These are phyloP conservation scores for Dichotomocladium elegans DNA, from an alignment of 371 early-diverging fungal species.

Conservation along the genomic window DNA sequence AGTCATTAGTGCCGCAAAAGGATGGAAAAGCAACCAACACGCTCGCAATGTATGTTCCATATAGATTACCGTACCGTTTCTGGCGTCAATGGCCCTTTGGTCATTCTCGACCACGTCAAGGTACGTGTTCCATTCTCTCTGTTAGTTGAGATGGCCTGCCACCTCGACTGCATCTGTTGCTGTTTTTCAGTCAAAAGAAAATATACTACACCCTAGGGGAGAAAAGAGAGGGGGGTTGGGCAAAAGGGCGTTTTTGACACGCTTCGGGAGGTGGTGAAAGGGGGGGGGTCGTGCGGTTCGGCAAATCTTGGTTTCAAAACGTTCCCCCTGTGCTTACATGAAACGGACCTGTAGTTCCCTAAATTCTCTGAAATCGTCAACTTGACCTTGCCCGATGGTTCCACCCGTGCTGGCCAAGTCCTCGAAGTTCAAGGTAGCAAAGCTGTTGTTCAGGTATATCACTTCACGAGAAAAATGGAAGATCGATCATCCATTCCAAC, in stretches of 20 bases:
- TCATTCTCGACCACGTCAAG: conserved; percentile 99
- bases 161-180: no score
- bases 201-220: no score
- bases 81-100: conserved; percentile 99
- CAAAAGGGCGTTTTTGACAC: conserved; percentile 6
- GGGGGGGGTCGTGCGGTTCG: no score
- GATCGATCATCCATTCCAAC: conserved; percentile 5
- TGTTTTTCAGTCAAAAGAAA: no score
- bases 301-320: neutral
- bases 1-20: neutral
- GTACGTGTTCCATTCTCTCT: conserved; percentile 33
- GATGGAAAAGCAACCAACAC: neutral
- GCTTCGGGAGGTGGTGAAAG: conserved; percentile 8
- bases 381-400: conserved; percentile 97
- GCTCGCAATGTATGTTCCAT: neutral
- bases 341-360: conserved; percentile 80
- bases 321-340: neutral
- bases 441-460: conserved; percentile 93
- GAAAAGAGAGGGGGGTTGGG: neutral
- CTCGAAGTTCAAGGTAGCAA: conserved; percentile 98
- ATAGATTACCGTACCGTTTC: conserved; percentile 98
- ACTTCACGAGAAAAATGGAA: neutral
- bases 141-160: no score
- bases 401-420: conserved; percentile 97
- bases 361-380: conserved; percentile 99